Evolutionary conservation across 139 green algal genomes (phyloP).

Genomic region (Auxenochlorella pyrenoidosa): DNA sequence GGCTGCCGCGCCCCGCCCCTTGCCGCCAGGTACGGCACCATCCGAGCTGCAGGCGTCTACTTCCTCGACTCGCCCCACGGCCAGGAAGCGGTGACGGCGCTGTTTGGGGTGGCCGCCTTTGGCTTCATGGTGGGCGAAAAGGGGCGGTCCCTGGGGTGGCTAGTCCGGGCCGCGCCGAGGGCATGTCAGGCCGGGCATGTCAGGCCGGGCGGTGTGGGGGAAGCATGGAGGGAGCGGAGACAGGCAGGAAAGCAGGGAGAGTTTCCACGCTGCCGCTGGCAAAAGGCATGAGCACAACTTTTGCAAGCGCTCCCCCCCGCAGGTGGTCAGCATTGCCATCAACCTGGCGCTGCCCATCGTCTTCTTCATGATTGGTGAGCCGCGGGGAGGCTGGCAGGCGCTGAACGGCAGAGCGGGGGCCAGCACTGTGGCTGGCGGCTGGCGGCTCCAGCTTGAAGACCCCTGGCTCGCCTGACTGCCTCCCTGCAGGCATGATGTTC

Average conservation of each 20-base stretch:
- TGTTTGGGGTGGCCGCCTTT: constrained; percentile 22
- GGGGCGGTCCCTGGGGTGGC: not conserved
- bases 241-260: too few species aligned
- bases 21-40: constrained; percentile 19
- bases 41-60: constrained; percentile 12
- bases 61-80: constrained; percentile 22
- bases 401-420: too few species aligned
- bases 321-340: constrained; percentile 6
- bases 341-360: constrained; percentile 9
- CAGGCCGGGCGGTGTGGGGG: too few species aligned
- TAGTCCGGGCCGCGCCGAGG: not conserved
- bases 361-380: constrained; percentile 25
- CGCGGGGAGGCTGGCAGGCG: too few species aligned
- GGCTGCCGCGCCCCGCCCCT: not conserved
- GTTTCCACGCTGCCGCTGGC: too few species aligned
- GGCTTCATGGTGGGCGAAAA: constrained; percentile 4
- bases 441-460: not conserved
- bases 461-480: not conserved
- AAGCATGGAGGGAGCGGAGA: too few species aligned
- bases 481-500: constrained; percentile 46
- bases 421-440: too few species aligned
- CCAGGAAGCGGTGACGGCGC: constrained; percentile 13
- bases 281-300: too few species aligned
- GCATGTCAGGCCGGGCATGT: too few species aligned
- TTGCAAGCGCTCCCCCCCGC: not conserved